Percentiles rank a stretch among this genome's conserved stretches.
Conservation (phyloP, 1,284 basidiomycete species). For the Gymnopus androsaceus region DNA sequence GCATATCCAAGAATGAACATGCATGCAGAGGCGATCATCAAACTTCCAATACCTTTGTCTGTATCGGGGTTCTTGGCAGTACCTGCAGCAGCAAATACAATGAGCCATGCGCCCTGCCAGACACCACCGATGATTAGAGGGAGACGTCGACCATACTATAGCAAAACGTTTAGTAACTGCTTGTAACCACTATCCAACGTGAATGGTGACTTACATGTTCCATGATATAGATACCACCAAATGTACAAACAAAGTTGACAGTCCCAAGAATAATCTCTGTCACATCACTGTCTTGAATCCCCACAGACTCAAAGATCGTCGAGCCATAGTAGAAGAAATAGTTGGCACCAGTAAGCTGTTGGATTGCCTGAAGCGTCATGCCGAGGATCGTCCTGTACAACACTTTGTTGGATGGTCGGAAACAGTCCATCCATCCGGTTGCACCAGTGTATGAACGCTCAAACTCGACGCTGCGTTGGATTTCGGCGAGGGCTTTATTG, state of each 20-base stretch:
- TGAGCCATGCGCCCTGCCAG: slow-evolving; percentile 78
- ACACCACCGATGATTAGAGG: slow-evolving; percentile 71
- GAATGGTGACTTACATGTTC: slow-evolving; percentile 56
- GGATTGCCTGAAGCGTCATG: slow-evolving; percentile 70
- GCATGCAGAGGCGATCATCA: slow-evolving; percentile 80
- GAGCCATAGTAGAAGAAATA: slow-evolving; percentile 77
- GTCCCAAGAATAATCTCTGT: slow-evolving; percentile 74
- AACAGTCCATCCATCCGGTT: slow-evolving; percentile 17
- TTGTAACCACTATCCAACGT: too few relatives aligned
- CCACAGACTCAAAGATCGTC: slow-evolving; percentile 69
- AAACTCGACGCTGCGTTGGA: slow-evolving; percentile 45
- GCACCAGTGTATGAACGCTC: neutral
- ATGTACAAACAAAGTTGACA: slow-evolving; percentile 72
- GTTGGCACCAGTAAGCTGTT: slow-evolving; percentile 76
- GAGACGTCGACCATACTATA: slow-evolving; percentile 57
- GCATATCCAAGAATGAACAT: slow-evolving; percentile 81
- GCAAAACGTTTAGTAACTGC: too few relatives aligned
- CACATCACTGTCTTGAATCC: slow-evolving; percentile 67
- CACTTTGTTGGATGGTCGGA: slow-evolving; percentile 12
- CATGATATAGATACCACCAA: slow-evolving; percentile 71
- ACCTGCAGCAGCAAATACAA: slow-evolving; percentile 77
- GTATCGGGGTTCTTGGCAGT: slow-evolving; percentile 63
- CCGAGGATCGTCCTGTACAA: slow-evolving; percentile 30
- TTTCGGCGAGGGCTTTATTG: slow-evolving; percentile 52
- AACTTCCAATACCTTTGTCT: slow-evolving; percentile 52